A percentile compares a stretch with the other conserved stretches of the same genome.
phyloP scores from a whole-genome alignment of 305 asterid species.

The Solanum hybrid region DNA sequence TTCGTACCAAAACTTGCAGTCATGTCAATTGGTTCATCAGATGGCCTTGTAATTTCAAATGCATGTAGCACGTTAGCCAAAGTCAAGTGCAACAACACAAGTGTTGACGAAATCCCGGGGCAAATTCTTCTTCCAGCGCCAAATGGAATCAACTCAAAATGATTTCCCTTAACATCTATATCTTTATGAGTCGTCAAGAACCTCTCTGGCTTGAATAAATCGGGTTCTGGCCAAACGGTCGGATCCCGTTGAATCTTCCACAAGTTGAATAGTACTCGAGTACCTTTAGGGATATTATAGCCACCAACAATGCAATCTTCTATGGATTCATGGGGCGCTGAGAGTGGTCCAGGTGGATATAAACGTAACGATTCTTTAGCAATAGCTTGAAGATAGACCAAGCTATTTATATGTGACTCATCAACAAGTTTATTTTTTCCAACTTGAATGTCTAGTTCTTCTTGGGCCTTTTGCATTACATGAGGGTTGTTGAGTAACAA shows the following conservation, averaged over 20 bases:
- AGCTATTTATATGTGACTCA: slow-evolving; percentile 18
- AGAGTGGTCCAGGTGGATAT: slow-evolving; percentile 19
- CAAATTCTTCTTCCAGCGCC: slow-evolving; percentile 43
- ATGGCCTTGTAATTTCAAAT: slow-evolving; percentile 7
- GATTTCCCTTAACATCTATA: slow-evolving; percentile 14
- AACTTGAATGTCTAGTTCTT: slow-evolving; percentile 18
- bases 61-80: slow-evolving; percentile 33
- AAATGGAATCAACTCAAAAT: slow-evolving; percentile 34
- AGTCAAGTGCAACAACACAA: slow-evolving; percentile 14
- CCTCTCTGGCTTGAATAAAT: slow-evolving; percentile 34
- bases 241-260: slow-evolving; percentile 39
- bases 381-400: slow-evolving; percentile 28
- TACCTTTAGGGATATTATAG: slow-evolving; percentile 26
- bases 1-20: neutral
- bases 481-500: slow-evolving; percentile 24
- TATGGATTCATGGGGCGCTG: slow-evolving; percentile 6
- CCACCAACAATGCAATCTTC: slow-evolving; percentile 35
- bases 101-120: slow-evolving; percentile 16
- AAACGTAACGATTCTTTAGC: slow-evolving; percentile 29
- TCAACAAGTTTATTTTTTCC: slow-evolving; percentile 19
- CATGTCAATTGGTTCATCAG: neutral
- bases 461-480: slow-evolving; percentile 10
- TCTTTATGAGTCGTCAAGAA: slow-evolving; percentile 21
- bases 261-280: slow-evolving; percentile 16
- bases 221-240: slow-evolving; percentile 20